Evolutionary conservation across 768 basidiomycete species (phyloP).

Genomic region (Panaeolus papilionaceus): DNA sequence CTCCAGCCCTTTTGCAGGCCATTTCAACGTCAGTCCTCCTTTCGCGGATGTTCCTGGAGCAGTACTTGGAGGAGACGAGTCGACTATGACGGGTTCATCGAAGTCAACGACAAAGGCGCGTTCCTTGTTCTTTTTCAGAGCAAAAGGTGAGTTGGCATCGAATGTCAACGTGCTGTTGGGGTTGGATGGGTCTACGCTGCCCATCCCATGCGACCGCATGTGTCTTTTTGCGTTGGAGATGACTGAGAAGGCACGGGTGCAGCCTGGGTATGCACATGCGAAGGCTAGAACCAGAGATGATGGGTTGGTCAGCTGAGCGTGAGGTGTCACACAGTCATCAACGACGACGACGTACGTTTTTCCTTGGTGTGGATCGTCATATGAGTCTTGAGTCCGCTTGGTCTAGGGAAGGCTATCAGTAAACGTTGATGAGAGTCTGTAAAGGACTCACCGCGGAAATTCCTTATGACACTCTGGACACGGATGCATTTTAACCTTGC

Average conservation of each 20-base stretch:
- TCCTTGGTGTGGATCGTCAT: constrained; percentile 44
- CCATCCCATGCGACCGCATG: constrained; percentile 65
- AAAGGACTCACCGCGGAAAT: constrained; percentile 36
- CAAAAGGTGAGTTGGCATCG: constrained; percentile 18
- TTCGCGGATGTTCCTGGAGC: constrained; percentile 5
- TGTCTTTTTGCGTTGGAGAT: constrained; percentile 72
- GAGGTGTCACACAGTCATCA: not conserved
- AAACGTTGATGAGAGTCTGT: not conserved
- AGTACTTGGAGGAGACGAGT: not conserved
- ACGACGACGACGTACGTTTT: constrained; percentile 32
- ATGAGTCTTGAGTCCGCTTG: constrained; percentile 40
- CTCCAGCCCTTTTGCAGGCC: constrained; percentile 11
- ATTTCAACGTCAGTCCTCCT: constrained; percentile 17
- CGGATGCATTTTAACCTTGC: constrained; percentile 42
- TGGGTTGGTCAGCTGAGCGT: not conserved
- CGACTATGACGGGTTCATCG: constrained; percentile 33
- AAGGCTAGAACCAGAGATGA: constrained; percentile 29
- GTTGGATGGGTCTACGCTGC: constrained; percentile 26
- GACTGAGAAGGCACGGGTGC: constrained; percentile 64
- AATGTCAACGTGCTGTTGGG: not conserved
- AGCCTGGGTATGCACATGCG: constrained; percentile 55
- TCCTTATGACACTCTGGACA: constrained; percentile 40
- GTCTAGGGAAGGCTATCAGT: constrained; percentile 27
- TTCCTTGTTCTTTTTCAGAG: constrained; percentile 17
- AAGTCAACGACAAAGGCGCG: constrained; percentile 35